Evolutionary conservation across 768 basidiomycete species (phyloP), one percentile per base, ranked within the genome.

Genomic region (Lactarius indigo): DNA sequence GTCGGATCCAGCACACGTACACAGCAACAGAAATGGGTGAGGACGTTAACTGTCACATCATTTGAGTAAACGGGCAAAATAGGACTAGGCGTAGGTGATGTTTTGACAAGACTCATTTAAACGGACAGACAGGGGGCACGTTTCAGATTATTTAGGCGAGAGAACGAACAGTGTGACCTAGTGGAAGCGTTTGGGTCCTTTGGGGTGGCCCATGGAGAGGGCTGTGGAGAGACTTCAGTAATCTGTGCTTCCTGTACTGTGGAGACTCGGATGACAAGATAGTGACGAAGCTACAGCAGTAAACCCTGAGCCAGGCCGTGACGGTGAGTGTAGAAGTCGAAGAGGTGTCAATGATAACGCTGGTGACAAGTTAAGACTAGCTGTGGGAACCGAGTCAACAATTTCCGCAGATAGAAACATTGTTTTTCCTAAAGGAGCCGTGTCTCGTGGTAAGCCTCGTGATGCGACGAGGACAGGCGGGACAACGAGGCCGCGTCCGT

Each of bases 391-490:
- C 7, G 26, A 26, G 64, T 31, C 18, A 44, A 57, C 28, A 20
- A 58, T 12, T n/a, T 13, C 61, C 61, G 26, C n/a, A 63, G 63
- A 66, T 31, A 57, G 65, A 26, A 59, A 66, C 30, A 66, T 66
- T 66, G n/a, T 15, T 26, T 66, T 58, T 42, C 61, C 30, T 39
- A 41, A 66, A 58, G 41, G 12, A 35, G 61, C 42, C 23, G 5
- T 4, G 35, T 28, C 50, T 52, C 47, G 47, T 50, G 44, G 47
- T 23, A 50, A 5, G 47, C 50, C 50, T 17, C 50, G 23, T 50
- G 47, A 4, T 50, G 23, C 23, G 47, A 50, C 9, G 26, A 26
- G 15, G 50, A 52, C 26, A 23, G n/a, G 23, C 23, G 4, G 12
- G 23, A 50, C 47, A 6, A 50, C 23, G 50, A 50, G 15, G 50